Evolutionary conservation across 139 green algal genomes (phyloP), one percentile per base, ranked within the genome.

Genomic region (Haematococcus sp.): DNA sequence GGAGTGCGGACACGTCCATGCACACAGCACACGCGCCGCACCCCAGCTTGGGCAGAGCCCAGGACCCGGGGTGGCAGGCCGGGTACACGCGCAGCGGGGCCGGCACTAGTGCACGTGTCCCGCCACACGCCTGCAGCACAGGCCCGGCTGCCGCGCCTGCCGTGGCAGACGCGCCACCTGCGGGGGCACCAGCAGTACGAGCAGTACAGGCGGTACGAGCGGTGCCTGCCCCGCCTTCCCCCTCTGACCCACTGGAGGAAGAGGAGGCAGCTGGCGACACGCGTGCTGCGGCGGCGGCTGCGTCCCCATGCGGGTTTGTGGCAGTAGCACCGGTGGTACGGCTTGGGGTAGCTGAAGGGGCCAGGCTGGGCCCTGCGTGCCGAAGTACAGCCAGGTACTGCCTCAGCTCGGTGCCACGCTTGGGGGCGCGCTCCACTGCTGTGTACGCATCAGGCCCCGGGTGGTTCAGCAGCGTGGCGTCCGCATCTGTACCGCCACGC

Each of bases 81-180:
- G 58, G 58, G 25, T 65, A n/a, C 25, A 65, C n/a, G 3, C 58
- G 58, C n/a, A 65, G 25, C n/a, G 58, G 58, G n/a, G 25, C 58
- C 2, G 58, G 58, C 58, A 65, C 11, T 3, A 22, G 25, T 9
- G 58, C n/a, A 28, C 58, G 25, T 19, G 40, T 11, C 7, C 40
- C 40, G 7, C 7, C 40, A 11, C 40, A 49, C 40, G 40, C 7
- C 40, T 7, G 7, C 40, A 49, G 40, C 40, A 49, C 58, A 16
- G 58, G 30, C 25, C n/a, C 58, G 3, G 58, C 58, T 40, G 4
- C 3, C 11, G 58, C 23, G 58, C 58, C 17, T 33, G 58, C 11
- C 25, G 58, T 30, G 34, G 58, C 58, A 65, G 58, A 3, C 9
- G n/a, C 58, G 22, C 23, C 28, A 40, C 17, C n/a, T 34, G 58